Percentiles rank a stretch among this genome's conserved stretches.
Conservation (phyloP, 169 alveolate species). For the Plasmodium berghei region DNA sequence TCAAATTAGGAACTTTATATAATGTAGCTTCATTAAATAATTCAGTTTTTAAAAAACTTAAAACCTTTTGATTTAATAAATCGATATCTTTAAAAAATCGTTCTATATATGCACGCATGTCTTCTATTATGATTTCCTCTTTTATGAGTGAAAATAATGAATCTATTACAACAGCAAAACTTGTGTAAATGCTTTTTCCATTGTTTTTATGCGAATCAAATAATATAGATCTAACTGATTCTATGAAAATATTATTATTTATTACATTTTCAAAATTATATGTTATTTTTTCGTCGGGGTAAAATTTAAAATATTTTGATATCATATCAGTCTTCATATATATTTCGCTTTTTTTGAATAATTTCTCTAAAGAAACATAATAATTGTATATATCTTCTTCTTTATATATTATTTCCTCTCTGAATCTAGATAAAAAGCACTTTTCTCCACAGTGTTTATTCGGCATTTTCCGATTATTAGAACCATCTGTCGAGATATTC, state of each 20-base stretch:
- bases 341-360: conserved; percentile 16
- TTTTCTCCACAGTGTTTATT: not conserved
- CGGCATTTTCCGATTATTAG: too few species aligned
- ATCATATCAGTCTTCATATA: conserved; percentile 7
- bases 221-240: conserved; percentile 45
- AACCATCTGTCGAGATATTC: not conserved
- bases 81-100: conserved; percentile 31
- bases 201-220: conserved; percentile 26
- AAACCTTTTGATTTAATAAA: conserved; percentile 23
- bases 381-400: conserved; percentile 28
- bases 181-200: conserved; percentile 15
- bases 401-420: not conserved
- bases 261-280: conserved; percentile 10
- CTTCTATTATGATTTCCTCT: conserved; percentile 24
- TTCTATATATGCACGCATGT: conserved; percentile 28
- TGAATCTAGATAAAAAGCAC: conserved; percentile 10
- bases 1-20: conserved; percentile 4
- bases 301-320: conserved; percentile 39
- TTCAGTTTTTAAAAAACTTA: not conserved
- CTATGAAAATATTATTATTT: conserved; percentile 31
- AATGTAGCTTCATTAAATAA: not conserved
- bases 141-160: conserved; percentile 30
- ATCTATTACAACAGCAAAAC: conserved; percentile 42
- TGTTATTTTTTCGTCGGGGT: conserved; percentile 8
- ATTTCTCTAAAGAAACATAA: conserved; percentile 31